Conservation (phyloP, 176 grass and related monocot species). For the barley (Hordeum vulgare) region MorexV3_pseudomolecules_assembly NC_058520.1:364673966-364674465, state of each 20-base stretch:
- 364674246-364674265: background rate
- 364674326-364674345: background rate
- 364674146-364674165: background rate
- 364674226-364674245: background rate
- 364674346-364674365: background rate
- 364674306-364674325: background rate
- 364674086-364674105: background rate
- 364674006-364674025: background rate
- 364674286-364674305: background rate
- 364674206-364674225: background rate
- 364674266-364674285: background rate
- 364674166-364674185: background rate
- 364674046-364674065: background rate
- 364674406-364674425: background rate
- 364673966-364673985: no score
- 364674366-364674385: background rate
- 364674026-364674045: background rate
- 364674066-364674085: background rate
- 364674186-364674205: slow-evolving; percentile 8
- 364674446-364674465: no score
- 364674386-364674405: background rate
- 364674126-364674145: background rate
- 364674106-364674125: background rate
- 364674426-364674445: no score
- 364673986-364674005: no score